Conservation (phyloP, 2,329 filamentous ascomycete species). For the Coniochaeta prunicola region DNA sequence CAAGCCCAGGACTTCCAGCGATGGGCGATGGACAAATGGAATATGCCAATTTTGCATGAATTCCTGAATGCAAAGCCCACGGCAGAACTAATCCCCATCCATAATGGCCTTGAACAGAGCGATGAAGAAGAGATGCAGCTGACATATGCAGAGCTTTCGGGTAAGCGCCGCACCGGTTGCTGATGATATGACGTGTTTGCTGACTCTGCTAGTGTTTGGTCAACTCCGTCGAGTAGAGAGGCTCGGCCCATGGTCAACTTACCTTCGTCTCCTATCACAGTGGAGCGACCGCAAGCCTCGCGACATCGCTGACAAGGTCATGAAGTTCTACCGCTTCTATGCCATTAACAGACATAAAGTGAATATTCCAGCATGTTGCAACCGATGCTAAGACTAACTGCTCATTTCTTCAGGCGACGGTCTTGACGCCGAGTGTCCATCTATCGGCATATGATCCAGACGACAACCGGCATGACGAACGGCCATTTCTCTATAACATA, state of each 20-base stretch:
- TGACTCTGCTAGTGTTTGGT: not conserved
- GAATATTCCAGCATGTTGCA: no score
- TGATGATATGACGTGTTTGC: slow-evolving; percentile 31
- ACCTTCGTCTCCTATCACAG: slow-evolving; percentile 31
- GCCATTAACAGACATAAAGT: no score
- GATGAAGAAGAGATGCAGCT: slow-evolving; percentile 47
- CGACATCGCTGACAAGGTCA: slow-evolving; percentile 39
- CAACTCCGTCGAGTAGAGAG: no score
- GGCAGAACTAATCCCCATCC: slow-evolving; percentile 58
- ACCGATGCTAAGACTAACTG: no score
- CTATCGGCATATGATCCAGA: no score
- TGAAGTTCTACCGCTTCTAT: no score
- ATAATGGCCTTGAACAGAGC: slow-evolving; percentile 36
- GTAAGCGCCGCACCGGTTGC: slow-evolving; percentile 37
- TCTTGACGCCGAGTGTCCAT: no score
- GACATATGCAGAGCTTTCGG: slow-evolving; percentile 39
- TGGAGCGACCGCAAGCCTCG: slow-evolving; percentile 30
- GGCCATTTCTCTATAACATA: no score
- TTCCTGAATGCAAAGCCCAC: slow-evolving; percentile 60
- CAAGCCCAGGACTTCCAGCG: slow-evolving; percentile 66
- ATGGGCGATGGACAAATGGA: slow-evolving; percentile 53
- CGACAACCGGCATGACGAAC: no score
- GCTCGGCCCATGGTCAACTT: slow-evolving; percentile 34
- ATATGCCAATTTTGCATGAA: slow-evolving; percentile 55
- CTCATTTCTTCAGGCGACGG: no score